Evolutionary conservation across 352 stramenopile species (phyloP).

Genomic region (Globisporangium acanthophoron): DNA sequence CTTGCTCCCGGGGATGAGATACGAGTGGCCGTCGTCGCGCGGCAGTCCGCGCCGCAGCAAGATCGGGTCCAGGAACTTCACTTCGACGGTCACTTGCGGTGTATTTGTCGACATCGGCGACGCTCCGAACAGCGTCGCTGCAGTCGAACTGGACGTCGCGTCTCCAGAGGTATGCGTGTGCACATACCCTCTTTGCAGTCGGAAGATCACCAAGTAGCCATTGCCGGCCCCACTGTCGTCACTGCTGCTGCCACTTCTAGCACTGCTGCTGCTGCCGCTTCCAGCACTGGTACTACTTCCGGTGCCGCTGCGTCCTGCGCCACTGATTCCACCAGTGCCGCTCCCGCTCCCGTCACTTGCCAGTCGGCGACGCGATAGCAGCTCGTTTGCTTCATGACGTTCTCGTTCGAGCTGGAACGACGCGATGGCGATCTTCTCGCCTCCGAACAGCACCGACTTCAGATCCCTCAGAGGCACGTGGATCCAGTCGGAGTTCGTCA

Average conservation of each 20-base stretch:
- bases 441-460: background rate
- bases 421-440: constrained; percentile 2
- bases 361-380: background rate
- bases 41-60: constrained; percentile 2
- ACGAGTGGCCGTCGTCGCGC: background rate
- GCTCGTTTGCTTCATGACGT: background rate
- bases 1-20: background rate
- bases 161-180: background rate
- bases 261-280: background rate
- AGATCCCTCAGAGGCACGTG: background rate
- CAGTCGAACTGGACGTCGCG: no score
- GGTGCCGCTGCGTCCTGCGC: no score
- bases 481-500: constrained; percentile 4
- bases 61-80: constrained; percentile 3
- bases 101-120: no score
- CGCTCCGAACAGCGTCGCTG: background rate
- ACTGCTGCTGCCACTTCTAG: background rate
- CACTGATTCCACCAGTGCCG: background rate
- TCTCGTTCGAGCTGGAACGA: background rate
- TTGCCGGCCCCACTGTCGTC: background rate
- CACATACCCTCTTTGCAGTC: background rate
- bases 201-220: background rate
- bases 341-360: background rate
- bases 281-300: background rate
- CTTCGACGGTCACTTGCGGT: background rate